phyloP scores from a whole-genome alignment of 441 rosid species.

The Erodium texanum region DNA sequence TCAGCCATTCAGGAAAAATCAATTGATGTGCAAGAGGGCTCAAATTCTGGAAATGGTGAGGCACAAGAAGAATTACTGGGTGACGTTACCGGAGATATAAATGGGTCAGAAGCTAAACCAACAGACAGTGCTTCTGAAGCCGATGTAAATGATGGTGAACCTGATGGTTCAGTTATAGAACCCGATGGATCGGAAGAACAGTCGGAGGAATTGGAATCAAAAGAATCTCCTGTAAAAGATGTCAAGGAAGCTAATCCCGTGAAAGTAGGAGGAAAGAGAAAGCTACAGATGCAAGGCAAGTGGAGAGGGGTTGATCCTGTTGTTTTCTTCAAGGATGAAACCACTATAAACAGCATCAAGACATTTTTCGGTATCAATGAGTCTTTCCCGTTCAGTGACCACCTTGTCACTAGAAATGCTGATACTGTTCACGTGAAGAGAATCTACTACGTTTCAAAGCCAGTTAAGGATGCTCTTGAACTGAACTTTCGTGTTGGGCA shows the following conservation, averaged over 20 bases:
- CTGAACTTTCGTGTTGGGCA: constrained; percentile 63
- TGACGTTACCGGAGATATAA: constrained; percentile 25
- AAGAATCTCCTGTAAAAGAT: constrained; percentile 25
- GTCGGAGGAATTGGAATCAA: constrained; percentile 10
- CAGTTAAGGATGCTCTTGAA: constrained; percentile 70
- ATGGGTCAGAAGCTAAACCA: constrained; percentile 25
- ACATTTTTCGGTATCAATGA: constrained; percentile 74
- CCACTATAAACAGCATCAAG: constrained; percentile 57
- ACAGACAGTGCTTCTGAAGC: constrained; percentile 32
- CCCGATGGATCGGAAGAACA: constrained; percentile 19
- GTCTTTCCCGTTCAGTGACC: constrained; percentile 59
- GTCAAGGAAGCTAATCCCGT: constrained; percentile 32
- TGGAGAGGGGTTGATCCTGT: constrained; percentile 94
- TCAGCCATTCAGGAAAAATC: constrained; percentile 46
- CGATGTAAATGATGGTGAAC: constrained; percentile 30
- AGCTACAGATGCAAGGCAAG: constrained; percentile 68
- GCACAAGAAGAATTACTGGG: constrained; percentile 23
- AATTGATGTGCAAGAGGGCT: constrained; percentile 18
- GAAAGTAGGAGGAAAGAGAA: constrained; percentile 46
- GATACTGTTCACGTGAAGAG: constrained; percentile 82
- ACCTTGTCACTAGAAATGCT: constrained; percentile 72
- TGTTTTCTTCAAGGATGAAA: constrained; percentile 74
- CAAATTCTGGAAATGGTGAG: constrained; percentile 24
- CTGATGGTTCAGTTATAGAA: constrained; percentile 27
- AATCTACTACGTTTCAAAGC: constrained; percentile 76